Base-by-base conservation (phyloP, 371 early-diverging fungal genomes). In the Dinochytrium kinnereticum region DNA sequence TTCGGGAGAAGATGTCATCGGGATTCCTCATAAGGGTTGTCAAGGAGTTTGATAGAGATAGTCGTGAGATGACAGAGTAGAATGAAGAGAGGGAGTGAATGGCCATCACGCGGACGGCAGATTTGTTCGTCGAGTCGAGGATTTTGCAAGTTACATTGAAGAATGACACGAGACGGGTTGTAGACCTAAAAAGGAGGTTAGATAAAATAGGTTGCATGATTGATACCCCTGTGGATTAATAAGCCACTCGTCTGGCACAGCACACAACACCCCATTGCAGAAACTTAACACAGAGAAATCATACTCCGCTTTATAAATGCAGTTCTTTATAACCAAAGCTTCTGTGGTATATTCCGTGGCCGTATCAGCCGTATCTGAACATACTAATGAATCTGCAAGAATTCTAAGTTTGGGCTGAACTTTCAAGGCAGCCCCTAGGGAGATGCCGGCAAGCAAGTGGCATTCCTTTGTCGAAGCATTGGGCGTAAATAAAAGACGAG, bases 81-180 rank as follows among this genome's bases (percentile, higher is more conserved):
- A 77, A 81, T 3, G 68, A 26, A 2, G 76, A 73, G 10, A 81
- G 51, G 39, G 75, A 74, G 53, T 75, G 75, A 37, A 78, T 77
- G 0, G 77, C 71, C 37, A 79, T 24, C 19, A 81, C 64, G 1
- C 79, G 72, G 2, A 74, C 77, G 0, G 49, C 39, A 21, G 79
- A 39, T 7, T 77, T 77, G 13, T 74, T 37, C 1, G 70, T 24
- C 19, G 24, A 5, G 50, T 76, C 74, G 49, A 64, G 31, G 34
- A 75, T 37, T 13, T n/a, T 2, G 2, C 57, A 57, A 36, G 71
- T 77, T 1, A 37, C 39, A 1, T 53, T 38, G 26, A 74, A 74
- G 28, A 76, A 31, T 21, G 64, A 19, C 17, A 37, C 15, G 10
- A 75, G 30, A 1, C 71, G 68, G 1, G 76, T 44, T 17, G 38